phyloP scores from a whole-genome alignment of 371 early-diverging fungal genomes.

The Apophysomyces sp. region DNA sequence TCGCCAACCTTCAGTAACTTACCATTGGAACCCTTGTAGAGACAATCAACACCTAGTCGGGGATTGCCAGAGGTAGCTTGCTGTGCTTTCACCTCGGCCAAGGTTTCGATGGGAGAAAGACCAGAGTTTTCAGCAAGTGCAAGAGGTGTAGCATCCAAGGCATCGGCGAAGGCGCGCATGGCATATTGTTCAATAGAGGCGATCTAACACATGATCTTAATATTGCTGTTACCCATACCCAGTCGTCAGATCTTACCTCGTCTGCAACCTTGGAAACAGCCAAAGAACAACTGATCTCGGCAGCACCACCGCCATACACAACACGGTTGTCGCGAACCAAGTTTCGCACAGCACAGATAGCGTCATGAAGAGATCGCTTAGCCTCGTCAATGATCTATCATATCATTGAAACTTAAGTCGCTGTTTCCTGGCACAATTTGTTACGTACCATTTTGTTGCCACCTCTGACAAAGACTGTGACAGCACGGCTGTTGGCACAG shows the following conservation, averaged over 20 bases:
- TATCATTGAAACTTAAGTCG: neutral
- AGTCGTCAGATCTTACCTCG: conserved; percentile 39
- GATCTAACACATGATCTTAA: conserved; percentile 38
- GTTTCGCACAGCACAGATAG: conserved; percentile 99
- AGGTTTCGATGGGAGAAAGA: conserved; percentile 92
- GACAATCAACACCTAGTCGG: conserved; percentile 96
- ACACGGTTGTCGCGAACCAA: conserved; percentile 96
- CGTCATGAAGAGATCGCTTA: conserved; percentile 99
- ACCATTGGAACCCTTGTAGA: conserved; percentile 86
- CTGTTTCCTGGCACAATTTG: neutral
- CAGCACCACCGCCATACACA: conserved; percentile 99
- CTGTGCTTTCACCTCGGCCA: conserved; percentile 91
- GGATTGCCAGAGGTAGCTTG: conserved; percentile 88
- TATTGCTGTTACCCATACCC: neutral
- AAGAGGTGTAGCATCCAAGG: conserved; percentile 97
- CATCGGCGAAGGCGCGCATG: conserved; percentile 96
- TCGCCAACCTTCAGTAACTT: neutral
- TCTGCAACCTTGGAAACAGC: conserved; percentile 95
- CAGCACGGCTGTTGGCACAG: conserved; percentile 97
- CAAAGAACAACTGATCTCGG: conserved; percentile 96
- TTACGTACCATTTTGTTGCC: conserved; percentile 94
- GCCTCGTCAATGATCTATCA: conserved; percentile 97
- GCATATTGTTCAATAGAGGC: conserved; percentile 97
- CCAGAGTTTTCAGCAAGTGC: conserved; percentile 99
- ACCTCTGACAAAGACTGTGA: conserved; percentile 98